Conservation (phyloP, 129 eudicot genomes). For the Flaveria ramosissima region DNA sequence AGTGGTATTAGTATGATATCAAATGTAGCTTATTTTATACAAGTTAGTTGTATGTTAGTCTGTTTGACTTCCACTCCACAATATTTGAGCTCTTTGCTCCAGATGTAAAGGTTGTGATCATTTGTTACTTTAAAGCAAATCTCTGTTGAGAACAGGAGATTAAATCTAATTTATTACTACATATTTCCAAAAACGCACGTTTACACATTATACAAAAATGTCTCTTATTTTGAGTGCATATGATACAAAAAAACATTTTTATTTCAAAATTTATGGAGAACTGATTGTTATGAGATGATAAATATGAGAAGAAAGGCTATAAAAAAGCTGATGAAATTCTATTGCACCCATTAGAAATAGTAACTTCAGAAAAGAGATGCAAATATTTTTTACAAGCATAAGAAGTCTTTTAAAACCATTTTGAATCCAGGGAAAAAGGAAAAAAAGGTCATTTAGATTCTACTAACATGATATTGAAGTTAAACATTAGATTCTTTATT, state of each 20-base stretch:
- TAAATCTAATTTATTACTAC: neutral
- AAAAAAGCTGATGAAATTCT: neutral
- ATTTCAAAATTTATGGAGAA: neutral
- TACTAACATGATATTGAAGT: neutral
- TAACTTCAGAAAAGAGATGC: neutral
- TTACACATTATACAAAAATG: slow-evolving; percentile 9
- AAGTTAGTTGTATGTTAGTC: slow-evolving; percentile 1
- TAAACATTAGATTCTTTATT: neutral
- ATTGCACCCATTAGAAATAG: neutral
- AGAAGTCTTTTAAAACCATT: neutral
- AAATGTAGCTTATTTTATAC: neutral
- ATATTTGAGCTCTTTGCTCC: slow-evolving; percentile 13
- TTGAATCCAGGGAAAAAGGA: neutral
- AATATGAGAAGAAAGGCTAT: neutral
- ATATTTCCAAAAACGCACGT: slow-evolving; percentile 8
- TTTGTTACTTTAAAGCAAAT: slow-evolving; percentile 21
- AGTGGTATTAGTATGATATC: slow-evolving; percentile 10
- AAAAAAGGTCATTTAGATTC: neutral
- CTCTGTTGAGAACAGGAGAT: neutral
- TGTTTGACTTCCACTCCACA: neutral
- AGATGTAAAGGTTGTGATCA: slow-evolving; percentile 16
- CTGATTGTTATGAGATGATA: slow-evolving; percentile 1
- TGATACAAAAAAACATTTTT: neutral
- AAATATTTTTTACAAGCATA: neutral
- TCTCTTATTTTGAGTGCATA: neutral